Evolutionary conservation across 306 rosid species (phyloP).

Genomic region (Argentina anserina): DNA sequence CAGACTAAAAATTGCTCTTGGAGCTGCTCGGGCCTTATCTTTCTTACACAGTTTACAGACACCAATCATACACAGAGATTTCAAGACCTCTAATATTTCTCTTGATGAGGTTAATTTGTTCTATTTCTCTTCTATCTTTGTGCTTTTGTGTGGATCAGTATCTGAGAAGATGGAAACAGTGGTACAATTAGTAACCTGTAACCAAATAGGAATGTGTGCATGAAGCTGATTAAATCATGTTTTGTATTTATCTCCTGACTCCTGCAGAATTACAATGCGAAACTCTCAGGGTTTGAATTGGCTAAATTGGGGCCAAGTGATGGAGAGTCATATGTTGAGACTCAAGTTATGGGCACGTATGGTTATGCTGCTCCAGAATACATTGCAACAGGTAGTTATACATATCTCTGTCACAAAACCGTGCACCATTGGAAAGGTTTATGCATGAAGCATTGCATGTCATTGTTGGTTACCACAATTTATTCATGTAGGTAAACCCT

Average conservation of each 20-base stretch:
- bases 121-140: neutral
- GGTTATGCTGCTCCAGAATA: constrained; percentile 86
- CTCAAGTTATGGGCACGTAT: constrained; percentile 60
- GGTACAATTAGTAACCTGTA: neutral
- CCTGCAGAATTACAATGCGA: constrained; percentile 59
- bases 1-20: constrained; percentile 65
- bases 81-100: constrained; percentile 71
- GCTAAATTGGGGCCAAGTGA: constrained; percentile 70
- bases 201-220: neutral
- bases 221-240: neutral
- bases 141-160: neutral
- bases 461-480: neutral
- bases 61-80: constrained; percentile 72
- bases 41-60: constrained; percentile 62
- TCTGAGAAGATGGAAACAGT: neutral
- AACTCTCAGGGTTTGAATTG: constrained; percentile 71
- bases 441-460: neutral
- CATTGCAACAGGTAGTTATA: constrained; percentile 58
- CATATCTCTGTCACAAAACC: neutral
- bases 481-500: neutral
- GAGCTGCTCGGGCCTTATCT: constrained; percentile 74
- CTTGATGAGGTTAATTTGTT: constrained; percentile 57
- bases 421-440: neutral
- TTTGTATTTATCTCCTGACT: neutral
- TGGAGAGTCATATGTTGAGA: constrained; percentile 59